A percentile compares a stretch with the other conserved stretches of the same genome.
phyloP scores from a whole-genome alignment of 1,284 basidiomycete genomes.

The Tetrapyrgos nigripes region DNA sequence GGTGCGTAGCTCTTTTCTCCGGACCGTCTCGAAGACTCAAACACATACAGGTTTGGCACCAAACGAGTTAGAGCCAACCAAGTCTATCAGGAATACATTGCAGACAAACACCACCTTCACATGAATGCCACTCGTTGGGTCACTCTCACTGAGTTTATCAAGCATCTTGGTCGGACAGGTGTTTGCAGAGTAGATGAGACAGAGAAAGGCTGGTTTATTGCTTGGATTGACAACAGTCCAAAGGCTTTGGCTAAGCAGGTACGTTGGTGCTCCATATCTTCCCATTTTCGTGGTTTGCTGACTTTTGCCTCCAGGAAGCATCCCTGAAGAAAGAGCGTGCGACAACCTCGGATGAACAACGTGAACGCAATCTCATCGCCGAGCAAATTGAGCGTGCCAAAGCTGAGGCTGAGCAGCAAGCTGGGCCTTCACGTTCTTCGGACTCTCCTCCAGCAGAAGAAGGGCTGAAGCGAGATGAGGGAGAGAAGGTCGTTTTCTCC shows the following conservation, averaged over 20 bases:
- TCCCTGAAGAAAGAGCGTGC: slow-evolving; percentile 92
- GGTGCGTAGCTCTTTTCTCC: slow-evolving; percentile 47
- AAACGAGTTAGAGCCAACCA: slow-evolving; percentile 94
- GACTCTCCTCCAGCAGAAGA: slow-evolving; percentile 54
- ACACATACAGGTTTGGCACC: slow-evolving; percentile 79
- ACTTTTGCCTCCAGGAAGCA: slow-evolving; percentile 64
- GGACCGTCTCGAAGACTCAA: not conserved
- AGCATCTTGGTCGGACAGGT: slow-evolving; percentile 89
- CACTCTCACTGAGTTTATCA: slow-evolving; percentile 93
- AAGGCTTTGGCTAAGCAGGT: slow-evolving; percentile 92
- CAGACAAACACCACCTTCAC: slow-evolving; percentile 94
- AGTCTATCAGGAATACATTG: slow-evolving; percentile 98
- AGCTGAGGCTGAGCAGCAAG: slow-evolving; percentile 41
- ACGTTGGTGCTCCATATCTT: slow-evolving; percentile 32
- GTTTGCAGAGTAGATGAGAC: slow-evolving; percentile 95
- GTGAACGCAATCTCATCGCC: slow-evolving; percentile 88
- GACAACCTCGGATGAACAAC: slow-evolving; percentile 92
- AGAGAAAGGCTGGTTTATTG: slow-evolving; percentile 96
- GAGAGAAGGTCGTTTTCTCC: slow-evolving; percentile 77
- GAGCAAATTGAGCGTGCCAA: slow-evolving; percentile 94
- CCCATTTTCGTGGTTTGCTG: slow-evolving; percentile 9
- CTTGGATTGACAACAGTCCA: slow-evolving; percentile 97
- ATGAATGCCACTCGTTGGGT: slow-evolving; percentile 99
- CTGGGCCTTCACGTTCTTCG: slow-evolving; percentile 39
- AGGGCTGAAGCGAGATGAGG: slow-evolving; percentile 78